These are phyloP conservation scores for Neurospora sp. DNA, from an alignment of 2,329 filamentous ascomycete genomes.

Conservation along the genomic window DNA sequence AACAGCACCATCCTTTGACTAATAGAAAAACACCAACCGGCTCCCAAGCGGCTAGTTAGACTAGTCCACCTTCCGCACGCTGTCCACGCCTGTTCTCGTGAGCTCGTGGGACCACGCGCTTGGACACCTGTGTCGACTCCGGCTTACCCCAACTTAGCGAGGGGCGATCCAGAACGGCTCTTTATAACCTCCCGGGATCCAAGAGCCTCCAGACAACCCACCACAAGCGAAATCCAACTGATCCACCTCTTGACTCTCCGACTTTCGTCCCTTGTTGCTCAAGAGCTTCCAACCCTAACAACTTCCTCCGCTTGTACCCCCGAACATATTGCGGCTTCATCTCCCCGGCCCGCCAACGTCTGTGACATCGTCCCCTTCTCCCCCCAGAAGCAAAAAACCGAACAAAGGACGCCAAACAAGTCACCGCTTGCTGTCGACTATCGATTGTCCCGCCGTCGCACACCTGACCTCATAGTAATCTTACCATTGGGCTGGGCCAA, in stretches of 20 bases:
- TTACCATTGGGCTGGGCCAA: constrained; percentile 9
- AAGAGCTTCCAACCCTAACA: constrained; percentile 10
- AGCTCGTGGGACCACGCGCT: neutral
- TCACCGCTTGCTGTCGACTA: neutral
- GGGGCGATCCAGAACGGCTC: neutral
- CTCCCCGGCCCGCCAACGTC: neutral
- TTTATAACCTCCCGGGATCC: neutral
- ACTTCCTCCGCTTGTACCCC: constrained; percentile 3
- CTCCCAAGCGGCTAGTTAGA: constrained; percentile 4
- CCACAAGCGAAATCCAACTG: neutral
- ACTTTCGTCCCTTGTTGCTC: constrained; percentile 10
- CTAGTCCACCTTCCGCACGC: neutral
- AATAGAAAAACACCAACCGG: constrained; percentile 30
- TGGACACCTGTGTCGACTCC: neutral
- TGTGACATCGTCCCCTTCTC: neutral
- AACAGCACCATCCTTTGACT: constrained; percentile 32
- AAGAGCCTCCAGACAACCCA: neutral
- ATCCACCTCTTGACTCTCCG: constrained; percentile 1
- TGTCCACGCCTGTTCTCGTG: neutral
- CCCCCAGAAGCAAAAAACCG: neutral
- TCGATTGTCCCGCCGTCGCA: constrained; percentile 7
- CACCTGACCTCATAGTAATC: constrained; percentile 16
- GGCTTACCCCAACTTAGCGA: neutral
- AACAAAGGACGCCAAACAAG: neutral
- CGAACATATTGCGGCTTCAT: neutral